Percentiles rank a stretch among this genome's conserved stretches.
These are phyloP conservation scores for Starmerella roubikii DNA, from an alignment of 805 yeast genomes.

Conservation along the genomic window DNA sequence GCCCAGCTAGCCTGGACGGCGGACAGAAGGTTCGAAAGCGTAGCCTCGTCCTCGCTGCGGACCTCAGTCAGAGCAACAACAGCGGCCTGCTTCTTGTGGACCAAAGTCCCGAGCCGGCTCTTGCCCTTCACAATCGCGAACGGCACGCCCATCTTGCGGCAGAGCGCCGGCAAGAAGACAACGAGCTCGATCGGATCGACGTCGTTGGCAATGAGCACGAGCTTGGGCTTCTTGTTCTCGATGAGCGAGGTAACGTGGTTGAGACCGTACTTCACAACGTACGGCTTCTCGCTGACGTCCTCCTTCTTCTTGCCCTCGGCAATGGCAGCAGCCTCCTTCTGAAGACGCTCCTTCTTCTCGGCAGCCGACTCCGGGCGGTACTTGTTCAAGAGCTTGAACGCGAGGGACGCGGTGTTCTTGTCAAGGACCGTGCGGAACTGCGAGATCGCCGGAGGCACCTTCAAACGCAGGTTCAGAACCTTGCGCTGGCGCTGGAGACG, in stretches of 20 bases:
- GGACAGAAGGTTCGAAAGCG: constrained; percentile 81
- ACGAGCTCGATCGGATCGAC: constrained; percentile 99
- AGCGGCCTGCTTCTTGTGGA: constrained; percentile 94
- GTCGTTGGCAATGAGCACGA: constrained; percentile 95
- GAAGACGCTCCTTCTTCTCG: constrained; percentile 98
- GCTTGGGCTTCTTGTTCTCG: constrained; percentile 97
- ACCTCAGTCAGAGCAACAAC: constrained; percentile 97
- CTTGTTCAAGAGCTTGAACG: constrained; percentile 95
- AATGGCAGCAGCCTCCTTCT: constrained; percentile 94
- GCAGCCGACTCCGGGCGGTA: constrained; percentile 96
- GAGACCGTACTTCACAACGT: constrained; percentile 93
- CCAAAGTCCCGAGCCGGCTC: constrained; percentile 96
- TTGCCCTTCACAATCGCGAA: constrained; percentile 97
- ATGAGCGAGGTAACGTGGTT: constrained; percentile 96
- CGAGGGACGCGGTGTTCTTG: constrained; percentile 96
- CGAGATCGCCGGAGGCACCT: constrained; percentile 97
- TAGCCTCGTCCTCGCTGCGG: constrained; percentile 85
- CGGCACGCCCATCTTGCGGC: constrained; percentile 99
- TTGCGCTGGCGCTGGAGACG: constrained; percentile 98
- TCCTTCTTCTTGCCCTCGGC: constrained; percentile 96
- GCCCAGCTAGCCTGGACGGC: constrained; percentile 86
- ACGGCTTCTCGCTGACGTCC: constrained; percentile 95
- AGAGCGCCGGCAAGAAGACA: constrained; percentile 93
- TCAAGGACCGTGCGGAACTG: constrained; percentile 94
- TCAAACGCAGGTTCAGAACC: constrained; percentile 85